These are phyloP conservation scores for Colletotrichum siamense DNA, from an alignment of 2,329 filamentous ascomycete genomes.

Conservation along the genomic window DNA sequence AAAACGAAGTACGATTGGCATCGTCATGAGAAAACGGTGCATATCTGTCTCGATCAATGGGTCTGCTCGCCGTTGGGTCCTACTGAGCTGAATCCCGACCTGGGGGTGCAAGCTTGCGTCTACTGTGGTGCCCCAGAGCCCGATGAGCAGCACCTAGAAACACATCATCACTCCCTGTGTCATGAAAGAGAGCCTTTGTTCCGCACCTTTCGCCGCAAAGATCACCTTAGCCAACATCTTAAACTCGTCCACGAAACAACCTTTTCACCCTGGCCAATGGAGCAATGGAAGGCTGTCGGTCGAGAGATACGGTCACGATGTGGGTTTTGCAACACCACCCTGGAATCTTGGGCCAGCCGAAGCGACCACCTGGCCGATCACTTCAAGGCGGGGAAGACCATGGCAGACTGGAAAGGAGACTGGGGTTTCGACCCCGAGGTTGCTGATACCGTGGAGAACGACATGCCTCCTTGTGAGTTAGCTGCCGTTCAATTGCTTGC, in stretches of 20 bases:
- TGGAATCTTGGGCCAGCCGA: constrained; percentile 37
- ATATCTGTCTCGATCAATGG: constrained; percentile 50
- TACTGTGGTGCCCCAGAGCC: constrained; percentile 40
- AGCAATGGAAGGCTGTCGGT: constrained; percentile 38
- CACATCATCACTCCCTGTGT: constrained; percentile 36
- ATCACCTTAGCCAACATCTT: constrained; percentile 47
- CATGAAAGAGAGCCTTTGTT: constrained; percentile 39
- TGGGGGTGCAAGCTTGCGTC: constrained; percentile 41
- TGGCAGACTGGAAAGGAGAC: constrained; percentile 45
- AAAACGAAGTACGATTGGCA: constrained; percentile 49
- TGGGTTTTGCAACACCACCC: constrained; percentile 38
- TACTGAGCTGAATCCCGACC: constrained; percentile 42
- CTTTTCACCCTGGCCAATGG: constrained; percentile 48
- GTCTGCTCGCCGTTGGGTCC: constrained; percentile 43
- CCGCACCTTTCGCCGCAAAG: constrained; percentile 42
- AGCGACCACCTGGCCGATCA: constrained; percentile 42
- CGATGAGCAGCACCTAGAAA: constrained; percentile 31
- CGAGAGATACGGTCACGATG: constrained; percentile 34
- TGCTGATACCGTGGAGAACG: constrained; percentile 39
- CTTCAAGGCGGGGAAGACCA: constrained; percentile 40
- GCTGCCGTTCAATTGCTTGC: not conserved
- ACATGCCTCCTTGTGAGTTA: constrained; percentile 36
- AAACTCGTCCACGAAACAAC: constrained; percentile 45
- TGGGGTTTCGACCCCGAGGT: constrained; percentile 42
- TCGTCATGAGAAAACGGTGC: constrained; percentile 54